Percentiles rank a stretch among this genome's conserved stretches.
These are phyloP conservation scores for Trifolium subterraneum DNA, from an alignment of 306 rosid genomes.

Conservation along the genomic window DNA sequence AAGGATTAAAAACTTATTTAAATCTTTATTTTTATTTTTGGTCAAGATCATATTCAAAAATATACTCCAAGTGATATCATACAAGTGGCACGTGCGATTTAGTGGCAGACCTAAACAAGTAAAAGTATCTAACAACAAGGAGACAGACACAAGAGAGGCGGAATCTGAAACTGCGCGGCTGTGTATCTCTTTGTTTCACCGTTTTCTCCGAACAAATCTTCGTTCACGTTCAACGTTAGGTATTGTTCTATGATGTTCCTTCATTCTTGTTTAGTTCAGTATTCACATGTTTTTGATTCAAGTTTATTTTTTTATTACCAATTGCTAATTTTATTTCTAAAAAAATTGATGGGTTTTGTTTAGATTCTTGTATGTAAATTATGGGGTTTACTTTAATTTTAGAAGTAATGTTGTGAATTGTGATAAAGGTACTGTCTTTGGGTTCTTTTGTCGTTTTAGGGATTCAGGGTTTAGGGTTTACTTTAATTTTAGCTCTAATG, in stretches of 20 bases:
- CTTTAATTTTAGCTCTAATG: constrained; percentile 6
- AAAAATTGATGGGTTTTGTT: not conserved
- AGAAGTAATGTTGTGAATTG: too few species aligned
- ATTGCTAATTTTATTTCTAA: too few species aligned
- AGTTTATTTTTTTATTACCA: too few species aligned
- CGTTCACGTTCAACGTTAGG: not conserved
- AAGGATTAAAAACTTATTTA: too few species aligned
- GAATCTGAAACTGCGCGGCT: not conserved
- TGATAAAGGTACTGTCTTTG: too few species aligned
- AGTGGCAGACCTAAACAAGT: not conserved
- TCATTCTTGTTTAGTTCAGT: not conserved
- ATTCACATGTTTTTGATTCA: not conserved
- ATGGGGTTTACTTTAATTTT: not conserved
- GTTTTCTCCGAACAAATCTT: too few species aligned
- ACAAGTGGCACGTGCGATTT: not conserved
- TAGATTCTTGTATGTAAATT: not conserved
- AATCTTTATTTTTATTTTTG: too few species aligned
- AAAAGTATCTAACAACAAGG: not conserved
- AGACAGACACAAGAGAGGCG: not conserved
- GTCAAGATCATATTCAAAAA: too few species aligned
- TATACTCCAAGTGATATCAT: too few species aligned
- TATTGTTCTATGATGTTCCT: not conserved
- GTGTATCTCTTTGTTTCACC: too few species aligned
- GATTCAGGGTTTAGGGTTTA: not conserved
- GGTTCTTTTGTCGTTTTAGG: too few species aligned